Evolutionary conservation across 352 stramenopile genomes (phyloP).

Genomic region (Pythium folliculosum): DNA sequence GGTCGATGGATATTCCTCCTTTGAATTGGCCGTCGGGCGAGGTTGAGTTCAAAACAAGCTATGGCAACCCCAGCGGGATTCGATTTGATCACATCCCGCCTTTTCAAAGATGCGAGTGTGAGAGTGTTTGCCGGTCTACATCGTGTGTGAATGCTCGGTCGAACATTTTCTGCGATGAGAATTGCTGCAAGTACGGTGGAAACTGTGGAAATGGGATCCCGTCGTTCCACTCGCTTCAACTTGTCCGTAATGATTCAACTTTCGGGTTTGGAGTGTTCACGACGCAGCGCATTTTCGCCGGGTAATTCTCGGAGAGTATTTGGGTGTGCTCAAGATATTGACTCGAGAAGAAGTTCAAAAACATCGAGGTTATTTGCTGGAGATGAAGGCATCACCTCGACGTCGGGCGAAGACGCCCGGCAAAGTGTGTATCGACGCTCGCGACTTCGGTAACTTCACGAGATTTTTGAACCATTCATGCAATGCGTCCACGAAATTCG

Average conservation of each 20-base stretch:
- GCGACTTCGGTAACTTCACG: slow-evolving; percentile 5
- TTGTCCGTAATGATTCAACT: not conserved
- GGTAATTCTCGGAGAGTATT: slow-evolving; percentile 13
- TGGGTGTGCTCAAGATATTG: slow-evolving; percentile 11
- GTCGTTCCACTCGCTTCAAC: not conserved
- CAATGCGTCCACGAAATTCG: slow-evolving; percentile 5
- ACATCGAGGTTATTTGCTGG: slow-evolving; percentile 2
- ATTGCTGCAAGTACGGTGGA: not conserved
- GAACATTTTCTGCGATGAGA: not conserved
- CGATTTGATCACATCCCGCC: slow-evolving; percentile 1
- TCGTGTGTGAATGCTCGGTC: not conserved
- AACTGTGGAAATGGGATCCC: not conserved
- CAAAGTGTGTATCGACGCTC: slow-evolving; percentile 12
- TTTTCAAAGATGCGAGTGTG: slow-evolving; percentile 5
- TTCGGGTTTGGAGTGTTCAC: slow-evolving; percentile 5
- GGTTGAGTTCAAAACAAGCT: not conserved
- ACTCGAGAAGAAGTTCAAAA: not conserved
- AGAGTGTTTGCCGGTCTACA: not conserved
- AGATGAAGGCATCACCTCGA: not conserved
- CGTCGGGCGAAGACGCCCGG: not conserved
- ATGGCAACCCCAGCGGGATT: not conserved
- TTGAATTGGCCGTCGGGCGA: slow-evolving; percentile 3
- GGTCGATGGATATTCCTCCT: not conserved
- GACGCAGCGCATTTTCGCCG: not conserved
- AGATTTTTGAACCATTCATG: slow-evolving; percentile 26